Evolutionary conservation across 495 filamentous ascomycete species (phyloP).

Genomic region (Acidomyces sp.): DNA sequence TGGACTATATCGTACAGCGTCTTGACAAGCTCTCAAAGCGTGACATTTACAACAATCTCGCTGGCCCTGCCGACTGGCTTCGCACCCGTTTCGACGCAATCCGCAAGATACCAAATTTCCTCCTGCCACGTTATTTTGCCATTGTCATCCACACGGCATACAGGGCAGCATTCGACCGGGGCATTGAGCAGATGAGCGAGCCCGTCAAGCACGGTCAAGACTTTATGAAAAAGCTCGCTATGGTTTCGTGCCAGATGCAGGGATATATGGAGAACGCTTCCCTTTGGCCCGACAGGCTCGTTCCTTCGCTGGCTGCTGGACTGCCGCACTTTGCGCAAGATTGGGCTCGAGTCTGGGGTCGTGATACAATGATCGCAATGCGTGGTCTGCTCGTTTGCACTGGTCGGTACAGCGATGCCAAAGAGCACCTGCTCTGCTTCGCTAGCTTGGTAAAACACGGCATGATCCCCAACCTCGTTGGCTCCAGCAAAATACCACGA

Average conservation of each 20-base stretch:
- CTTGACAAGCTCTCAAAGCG: slow-evolving; percentile 58
- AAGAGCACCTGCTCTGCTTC: slow-evolving; percentile 89
- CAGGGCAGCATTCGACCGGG: slow-evolving; percentile 63
- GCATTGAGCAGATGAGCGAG: slow-evolving; percentile 60
- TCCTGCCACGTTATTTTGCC: slow-evolving; percentile 86
- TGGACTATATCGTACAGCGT: slow-evolving; percentile 73
- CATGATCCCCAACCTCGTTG: slow-evolving; percentile 92
- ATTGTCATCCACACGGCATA: slow-evolving; percentile 79
- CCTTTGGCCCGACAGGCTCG: slow-evolving; percentile 68
- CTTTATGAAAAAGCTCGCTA: slow-evolving; percentile 72
- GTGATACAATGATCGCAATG: slow-evolving; percentile 92
- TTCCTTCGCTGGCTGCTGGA: slow-evolving; percentile 82
- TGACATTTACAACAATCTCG: slow-evolving; percentile 44
- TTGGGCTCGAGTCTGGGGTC: slow-evolving; percentile 95
- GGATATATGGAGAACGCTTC: slow-evolving; percentile 82
- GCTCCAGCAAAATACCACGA: slow-evolving; percentile 73
- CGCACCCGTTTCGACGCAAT: slow-evolving; percentile 73
- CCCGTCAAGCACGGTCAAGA: slow-evolving; percentile 66
- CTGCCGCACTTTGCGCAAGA: slow-evolving; percentile 87
- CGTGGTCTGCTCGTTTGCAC: slow-evolving; percentile 82
- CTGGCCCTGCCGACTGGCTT: slow-evolving; percentile 61
- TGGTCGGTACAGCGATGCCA: slow-evolving; percentile 74
- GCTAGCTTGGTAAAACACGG: slow-evolving; percentile 95
- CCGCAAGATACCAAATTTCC: slow-evolving; percentile 68
- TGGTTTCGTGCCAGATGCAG: slow-evolving; percentile 82